phyloP scores from a whole-genome alignment of 345 rosid species.

The Eucalyptus albens region DNA sequence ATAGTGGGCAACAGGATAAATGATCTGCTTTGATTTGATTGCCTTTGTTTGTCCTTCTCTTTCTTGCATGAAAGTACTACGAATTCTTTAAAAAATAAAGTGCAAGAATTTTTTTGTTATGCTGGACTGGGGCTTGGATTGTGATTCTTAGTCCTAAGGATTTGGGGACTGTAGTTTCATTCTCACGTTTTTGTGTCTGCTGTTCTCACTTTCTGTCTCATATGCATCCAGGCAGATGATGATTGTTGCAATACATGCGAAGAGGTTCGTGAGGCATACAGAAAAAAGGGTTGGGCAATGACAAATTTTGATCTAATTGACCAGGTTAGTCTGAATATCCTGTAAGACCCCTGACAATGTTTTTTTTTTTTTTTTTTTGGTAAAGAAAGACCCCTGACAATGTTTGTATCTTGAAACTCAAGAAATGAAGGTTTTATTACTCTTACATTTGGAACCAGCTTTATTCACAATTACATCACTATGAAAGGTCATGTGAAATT shows the following conservation, averaged over 20 bases:
- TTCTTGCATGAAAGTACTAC: background rate
- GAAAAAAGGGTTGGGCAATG: constrained; percentile 78
- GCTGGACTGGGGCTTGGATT: background rate
- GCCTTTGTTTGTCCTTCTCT: background rate
- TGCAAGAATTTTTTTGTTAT: background rate
- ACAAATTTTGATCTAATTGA: constrained; percentile 62
- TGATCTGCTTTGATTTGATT: background rate
- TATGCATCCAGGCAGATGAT: constrained; percentile 48
- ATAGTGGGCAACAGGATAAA: background rate
- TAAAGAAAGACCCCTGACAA: too few species aligned
- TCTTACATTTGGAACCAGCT: background rate
- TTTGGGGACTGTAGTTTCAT: background rate
- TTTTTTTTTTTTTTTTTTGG: background rate
- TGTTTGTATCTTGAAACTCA: background rate
- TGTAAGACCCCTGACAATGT: background rate
- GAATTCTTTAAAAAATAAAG: background rate
- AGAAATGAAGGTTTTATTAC: background rate
- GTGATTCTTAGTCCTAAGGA: background rate
- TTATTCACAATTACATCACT: background rate
- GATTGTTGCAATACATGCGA: constrained; percentile 82
- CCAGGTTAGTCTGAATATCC: constrained; percentile 29
- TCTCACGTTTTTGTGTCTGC: background rate
- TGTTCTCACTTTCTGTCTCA: background rate
- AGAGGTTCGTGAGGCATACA: constrained; percentile 87
- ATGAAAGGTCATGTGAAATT: background rate